phyloP scores from a whole-genome alignment of 768 basidiomycete species.

The Tubosaeta sp. region DNA sequence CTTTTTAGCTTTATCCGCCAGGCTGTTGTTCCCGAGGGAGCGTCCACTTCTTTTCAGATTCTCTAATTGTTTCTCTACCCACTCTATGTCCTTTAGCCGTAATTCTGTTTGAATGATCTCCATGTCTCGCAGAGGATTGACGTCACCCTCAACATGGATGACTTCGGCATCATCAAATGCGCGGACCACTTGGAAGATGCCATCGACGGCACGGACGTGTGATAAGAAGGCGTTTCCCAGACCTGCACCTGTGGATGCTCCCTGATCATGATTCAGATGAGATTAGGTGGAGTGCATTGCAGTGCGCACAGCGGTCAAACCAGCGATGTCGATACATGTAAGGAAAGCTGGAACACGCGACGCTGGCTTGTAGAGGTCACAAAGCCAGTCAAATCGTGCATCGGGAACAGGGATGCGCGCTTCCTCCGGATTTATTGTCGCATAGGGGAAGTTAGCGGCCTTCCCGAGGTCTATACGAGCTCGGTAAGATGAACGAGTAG shows the following conservation, averaged over 20 bases:
- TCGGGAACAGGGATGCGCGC: conserved; percentile 97
- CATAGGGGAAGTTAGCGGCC: conserved; percentile 97
- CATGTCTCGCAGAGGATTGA: conserved; percentile 95
- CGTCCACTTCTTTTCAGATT: conserved; percentile 69
- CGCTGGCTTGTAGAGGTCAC: conserved; percentile 82
- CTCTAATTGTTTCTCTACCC: conserved; percentile 92
- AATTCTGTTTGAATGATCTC: conserved; percentile 94
- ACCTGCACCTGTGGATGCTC: conserved; percentile 96
- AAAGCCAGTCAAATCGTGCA: conserved; percentile 91
- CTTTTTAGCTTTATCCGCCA: conserved; percentile 94
- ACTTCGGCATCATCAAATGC: conserved; percentile 99
- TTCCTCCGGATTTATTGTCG: conserved; percentile 90
- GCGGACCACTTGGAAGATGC: conserved; percentile 97
- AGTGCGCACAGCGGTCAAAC: conserved; percentile 78
- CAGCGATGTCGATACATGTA: conserved; percentile 98
- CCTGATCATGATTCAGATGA: conserved; percentile 40
- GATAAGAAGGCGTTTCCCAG: conserved; percentile 97
- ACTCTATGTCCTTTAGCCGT: conserved; percentile 95
- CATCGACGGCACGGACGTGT: conserved; percentile 96
- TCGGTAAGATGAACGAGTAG: not conserved
- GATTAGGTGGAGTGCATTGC: conserved; percentile 1
- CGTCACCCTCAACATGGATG: conserved; percentile 98
- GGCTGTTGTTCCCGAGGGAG: conserved; percentile 63
- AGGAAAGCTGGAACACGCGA: conserved; percentile 89
- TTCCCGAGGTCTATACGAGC: conserved; percentile 70